Base-by-base conservation (phyloP, 176 grass and related monocot species). In the Hordeum vulgare region DNA sequence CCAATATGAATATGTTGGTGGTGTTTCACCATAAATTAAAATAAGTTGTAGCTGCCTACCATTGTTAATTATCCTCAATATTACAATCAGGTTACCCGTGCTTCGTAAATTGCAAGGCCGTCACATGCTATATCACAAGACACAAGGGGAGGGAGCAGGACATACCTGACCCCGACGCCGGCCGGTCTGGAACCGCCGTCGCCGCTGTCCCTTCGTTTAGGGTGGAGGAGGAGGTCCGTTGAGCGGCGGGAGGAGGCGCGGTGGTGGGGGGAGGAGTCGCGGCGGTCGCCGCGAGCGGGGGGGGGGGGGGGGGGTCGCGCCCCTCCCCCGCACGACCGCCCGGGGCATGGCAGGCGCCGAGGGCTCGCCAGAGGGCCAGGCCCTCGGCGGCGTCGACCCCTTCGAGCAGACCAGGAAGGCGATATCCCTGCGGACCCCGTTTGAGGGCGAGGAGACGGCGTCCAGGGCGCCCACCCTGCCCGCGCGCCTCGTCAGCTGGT, bases 371-470 rank as follows among this genome's bases (percentile, higher is more conserved):
- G 79, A 68, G 71, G 88, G 78, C 74, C 73, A 60, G 74, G 62
- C 77, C 77, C 80, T 68, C 23, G 71, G 6, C 34, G 56, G 88
- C 62, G 64, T 89, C 63, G 91, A 92, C 87, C 75, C 83, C 20
- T 85, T 83, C 36, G 84, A 54, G 79, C 96, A 99, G 86, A 93
- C 93, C 5, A 79, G 78, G 70, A 99, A 99, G 93, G 87, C 85
- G 5, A 76, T 96, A 31, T 88, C 91, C 17, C 59, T 90, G 62
- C 91, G 91, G n/a, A n/a, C n/a, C n/a, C n/a, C n/a, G n/a, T n/a
- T n/a, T n/a, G n/a, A n/a, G n/a, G n/a, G n/a, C n/a, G n/a, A n/a
- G n/a, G n/a, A n/a, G n/a, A n/a, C n/a, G n/a, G n/a, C n/a, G n/a
- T n/a, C n/a, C n/a, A n/a, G n/a, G n/a, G n/a, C n/a, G n/a, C n/a